phyloP scores from a whole-genome alignment of 768 basidiomycete species.

The Ramaria sp. region DNA sequence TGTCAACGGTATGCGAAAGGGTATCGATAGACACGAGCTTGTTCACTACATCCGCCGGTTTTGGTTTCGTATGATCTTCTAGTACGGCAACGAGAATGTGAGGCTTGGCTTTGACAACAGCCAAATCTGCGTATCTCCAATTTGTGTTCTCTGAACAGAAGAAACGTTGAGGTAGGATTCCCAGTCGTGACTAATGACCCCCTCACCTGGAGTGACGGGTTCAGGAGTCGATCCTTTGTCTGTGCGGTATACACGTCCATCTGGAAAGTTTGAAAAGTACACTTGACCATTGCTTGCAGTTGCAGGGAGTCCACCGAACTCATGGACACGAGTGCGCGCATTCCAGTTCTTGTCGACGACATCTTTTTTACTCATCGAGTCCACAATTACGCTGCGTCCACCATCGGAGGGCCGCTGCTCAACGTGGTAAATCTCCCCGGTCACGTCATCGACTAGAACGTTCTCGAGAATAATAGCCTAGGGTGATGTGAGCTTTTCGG shows the following conservation, averaged over 20 bases:
- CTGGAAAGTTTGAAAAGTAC: conserved; percentile 48
- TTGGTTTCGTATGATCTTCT: conserved; percentile 57
- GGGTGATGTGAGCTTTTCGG: not conserved
- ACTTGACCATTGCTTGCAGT: conserved; percentile 36
- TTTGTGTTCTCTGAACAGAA: conserved; percentile 31
- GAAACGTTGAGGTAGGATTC: not conserved
- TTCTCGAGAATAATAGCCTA: conserved; percentile 27
- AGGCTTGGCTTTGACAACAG: conserved; percentile 40
- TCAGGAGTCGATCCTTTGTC: conserved; percentile 23
- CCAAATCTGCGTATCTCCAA: conserved; percentile 54
- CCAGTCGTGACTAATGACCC: conserved; percentile 2
- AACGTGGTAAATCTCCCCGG: conserved; percentile 33
- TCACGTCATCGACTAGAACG: conserved; percentile 40
- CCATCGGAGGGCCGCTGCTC: conserved; percentile 49
- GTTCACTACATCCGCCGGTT: conserved; percentile 42
- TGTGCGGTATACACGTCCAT: conserved; percentile 42
- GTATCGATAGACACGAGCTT: conserved; percentile 48
- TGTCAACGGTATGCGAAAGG: conserved; percentile 28
- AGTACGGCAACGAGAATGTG: conserved; percentile 49
- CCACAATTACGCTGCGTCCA: conserved; percentile 47
- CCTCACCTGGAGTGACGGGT: conserved; percentile 56
- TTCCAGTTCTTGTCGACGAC: conserved; percentile 45
- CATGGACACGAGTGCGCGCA: conserved; percentile 48
- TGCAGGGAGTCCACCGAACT: conserved; percentile 61
- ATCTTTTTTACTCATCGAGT: conserved; percentile 37